Evolutionary conservation across 2,329 filamentous ascomycete genomes (phyloP).

Genomic region (Penicillium fuscoglaucum): DNA sequence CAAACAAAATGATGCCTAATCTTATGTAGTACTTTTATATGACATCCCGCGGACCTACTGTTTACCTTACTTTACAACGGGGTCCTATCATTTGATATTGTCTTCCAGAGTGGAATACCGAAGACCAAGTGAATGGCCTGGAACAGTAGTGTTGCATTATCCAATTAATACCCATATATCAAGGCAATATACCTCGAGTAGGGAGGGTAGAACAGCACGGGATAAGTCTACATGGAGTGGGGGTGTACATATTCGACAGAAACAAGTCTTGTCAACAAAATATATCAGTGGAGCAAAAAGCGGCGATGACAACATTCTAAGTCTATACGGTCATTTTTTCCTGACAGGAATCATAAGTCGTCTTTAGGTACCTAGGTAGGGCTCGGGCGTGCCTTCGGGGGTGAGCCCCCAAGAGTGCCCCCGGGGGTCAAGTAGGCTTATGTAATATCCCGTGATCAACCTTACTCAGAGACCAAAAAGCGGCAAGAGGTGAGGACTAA

Average conservation of each 20-base stretch:
- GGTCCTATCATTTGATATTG: neutral
- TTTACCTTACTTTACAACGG: neutral
- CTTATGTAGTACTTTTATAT: neutral
- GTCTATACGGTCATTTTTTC: too few species aligned
- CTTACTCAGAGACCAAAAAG: neutral
- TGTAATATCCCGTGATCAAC: neutral
- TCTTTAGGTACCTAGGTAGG: too few species aligned
- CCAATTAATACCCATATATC: too few species aligned
- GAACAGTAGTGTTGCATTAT: neutral
- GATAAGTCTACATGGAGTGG: too few species aligned
- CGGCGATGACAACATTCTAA: too few species aligned
- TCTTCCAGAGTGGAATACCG: neutral
- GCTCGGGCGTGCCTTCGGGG: too few species aligned
- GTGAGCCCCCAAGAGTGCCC: too few species aligned
- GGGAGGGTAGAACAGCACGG: neutral
- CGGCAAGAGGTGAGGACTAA: neutral
- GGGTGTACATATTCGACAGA: too few species aligned
- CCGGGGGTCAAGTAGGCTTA: neutral
- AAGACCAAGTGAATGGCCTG: neutral
- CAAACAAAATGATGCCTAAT: neutral
- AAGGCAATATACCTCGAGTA: neutral
- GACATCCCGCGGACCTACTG: neutral
- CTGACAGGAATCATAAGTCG: too few species aligned
- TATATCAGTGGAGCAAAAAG: too few species aligned
- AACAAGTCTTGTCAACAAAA: too few species aligned